Conservation (phyloP, 2,329 filamentous ascomycete species). For the Berkeleyomyces rouxiae region DNA sequence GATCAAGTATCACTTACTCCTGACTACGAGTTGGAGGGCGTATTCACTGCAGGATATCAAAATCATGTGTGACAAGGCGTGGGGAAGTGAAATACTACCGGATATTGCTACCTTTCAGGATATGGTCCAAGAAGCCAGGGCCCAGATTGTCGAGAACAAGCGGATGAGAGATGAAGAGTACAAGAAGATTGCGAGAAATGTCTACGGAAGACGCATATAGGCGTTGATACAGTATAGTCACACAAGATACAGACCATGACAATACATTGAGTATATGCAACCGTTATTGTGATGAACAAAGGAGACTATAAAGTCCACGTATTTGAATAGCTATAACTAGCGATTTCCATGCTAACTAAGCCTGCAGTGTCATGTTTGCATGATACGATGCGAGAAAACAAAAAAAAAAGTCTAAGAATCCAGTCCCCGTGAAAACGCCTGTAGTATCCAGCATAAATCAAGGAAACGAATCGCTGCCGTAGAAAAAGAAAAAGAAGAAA, state of each 20-base stretch:
- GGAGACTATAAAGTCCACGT: too few relatives aligned
- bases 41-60: constrained; percentile 10
- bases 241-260: not conserved
- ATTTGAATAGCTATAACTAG: too few relatives aligned
- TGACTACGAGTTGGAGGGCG: constrained; percentile 6
- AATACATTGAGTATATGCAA: not conserved
- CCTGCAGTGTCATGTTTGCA: not conserved
- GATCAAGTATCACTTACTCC: constrained; percentile 1
- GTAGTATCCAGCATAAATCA: not conserved
- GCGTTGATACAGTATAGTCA: not conserved
- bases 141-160: constrained; percentile 3
- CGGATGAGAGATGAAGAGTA: not conserved
- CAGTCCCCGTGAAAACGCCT: not conserved
- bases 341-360: not conserved
- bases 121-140: constrained; percentile 3
- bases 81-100: constrained; percentile 10
- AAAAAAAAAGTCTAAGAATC: not conserved
- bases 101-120: not conserved
- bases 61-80: constrained; percentile 10
- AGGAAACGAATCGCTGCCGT: not conserved
- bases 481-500: not conserved
- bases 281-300: too few relatives aligned
- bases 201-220: not conserved
- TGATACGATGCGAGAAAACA: not conserved
- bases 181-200: not conserved